Percentiles rank a stretch among this genome's conserved stretches.
Conservation (phyloP, 345 rosid genomes). For the Psidium guajava region DNA sequence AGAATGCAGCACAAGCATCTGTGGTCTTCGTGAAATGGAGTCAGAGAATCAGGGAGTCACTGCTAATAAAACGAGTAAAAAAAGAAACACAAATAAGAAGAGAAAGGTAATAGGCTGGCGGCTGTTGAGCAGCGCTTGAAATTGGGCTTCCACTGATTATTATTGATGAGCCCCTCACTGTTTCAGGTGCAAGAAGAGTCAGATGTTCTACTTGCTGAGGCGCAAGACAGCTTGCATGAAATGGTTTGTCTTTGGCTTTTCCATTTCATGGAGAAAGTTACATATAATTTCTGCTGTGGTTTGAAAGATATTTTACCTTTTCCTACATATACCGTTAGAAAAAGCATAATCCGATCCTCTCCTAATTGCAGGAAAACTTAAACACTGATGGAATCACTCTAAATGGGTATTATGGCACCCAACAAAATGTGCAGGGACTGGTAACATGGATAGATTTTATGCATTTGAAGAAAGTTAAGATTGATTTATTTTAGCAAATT, state of each 20-base stretch:
- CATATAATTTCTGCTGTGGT: background rate
- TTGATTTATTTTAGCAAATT: background rate
- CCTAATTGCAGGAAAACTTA: constrained; percentile 27
- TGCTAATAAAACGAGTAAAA: constrained; percentile 22
- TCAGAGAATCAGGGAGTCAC: constrained; percentile 23
- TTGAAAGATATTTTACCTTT: background rate
- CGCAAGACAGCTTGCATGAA: constrained; percentile 29
- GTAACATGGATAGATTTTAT: constrained; percentile 5
- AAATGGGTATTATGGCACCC: constrained; percentile 33
- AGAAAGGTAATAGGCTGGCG: constrained; percentile 24
- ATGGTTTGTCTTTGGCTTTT: constrained; percentile 19
- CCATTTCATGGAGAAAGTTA: background rate
- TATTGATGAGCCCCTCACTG: background rate
- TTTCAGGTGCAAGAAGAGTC: constrained; percentile 34
- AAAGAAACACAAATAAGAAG: constrained; percentile 29
- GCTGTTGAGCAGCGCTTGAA: background rate
- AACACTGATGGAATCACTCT: constrained; percentile 33
- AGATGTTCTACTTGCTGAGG: constrained; percentile 23
- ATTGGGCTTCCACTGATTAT: background rate
- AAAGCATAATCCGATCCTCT: background rate
- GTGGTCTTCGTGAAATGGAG: constrained; percentile 16
- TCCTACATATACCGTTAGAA: background rate
- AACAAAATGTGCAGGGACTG: constrained; percentile 39
- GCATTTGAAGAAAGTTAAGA: background rate
- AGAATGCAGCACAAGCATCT: constrained; percentile 16